A percentile compares a stretch with the other conserved stretches of the same genome.
Evolutionary conservation across 225 moss, liverwort and hornwort genomes (phyloP).

Genomic region (Physcomitrium patens): DNA sequence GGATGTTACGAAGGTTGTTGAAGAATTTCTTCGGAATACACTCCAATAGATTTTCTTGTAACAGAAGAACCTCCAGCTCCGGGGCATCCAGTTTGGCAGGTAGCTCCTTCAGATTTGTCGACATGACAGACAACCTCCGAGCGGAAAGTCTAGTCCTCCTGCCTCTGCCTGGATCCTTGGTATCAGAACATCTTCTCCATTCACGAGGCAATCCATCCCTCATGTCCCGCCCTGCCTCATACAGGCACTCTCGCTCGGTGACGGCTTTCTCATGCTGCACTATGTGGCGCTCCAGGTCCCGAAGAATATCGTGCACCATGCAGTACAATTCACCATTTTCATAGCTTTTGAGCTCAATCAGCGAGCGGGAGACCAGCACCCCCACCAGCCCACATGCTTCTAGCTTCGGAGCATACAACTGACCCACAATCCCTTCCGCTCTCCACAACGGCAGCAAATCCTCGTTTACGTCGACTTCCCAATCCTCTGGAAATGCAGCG

Average conservation of each 20-base stretch:
- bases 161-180: not conserved
- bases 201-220: too few species aligned
- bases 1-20: constrained; percentile 13
- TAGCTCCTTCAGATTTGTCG: too few species aligned
- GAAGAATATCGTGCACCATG: constrained; percentile 53
- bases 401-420: constrained; percentile 16
- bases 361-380: constrained; percentile 41
- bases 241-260: constrained; percentile 34
- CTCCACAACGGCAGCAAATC: constrained; percentile 41
- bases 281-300: constrained; percentile 43
- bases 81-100: constrained; percentile 31
- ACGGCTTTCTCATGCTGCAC: constrained; percentile 26
- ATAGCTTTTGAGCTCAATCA: constrained; percentile 46
- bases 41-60: constrained; percentile 14
- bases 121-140: constrained; percentile 33
- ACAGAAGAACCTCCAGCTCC: constrained; percentile 9
- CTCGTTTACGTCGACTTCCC: not conserved
- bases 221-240: constrained; percentile 40
- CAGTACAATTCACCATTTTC: constrained; percentile 22
- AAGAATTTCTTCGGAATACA: not conserved
- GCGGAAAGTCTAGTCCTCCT: constrained; percentile 10
- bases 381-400: constrained; percentile 44
- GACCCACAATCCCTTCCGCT: constrained; percentile 38
- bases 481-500: constrained; percentile 50
- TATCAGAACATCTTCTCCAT: constrained; percentile 16